A percentile compares a stretch with the other conserved stretches of the same genome.
These are phyloP conservation scores for Groenewaldozyma tartarivorans DNA, from an alignment of 805 yeast genomes.

Conservation along the genomic window DNA sequence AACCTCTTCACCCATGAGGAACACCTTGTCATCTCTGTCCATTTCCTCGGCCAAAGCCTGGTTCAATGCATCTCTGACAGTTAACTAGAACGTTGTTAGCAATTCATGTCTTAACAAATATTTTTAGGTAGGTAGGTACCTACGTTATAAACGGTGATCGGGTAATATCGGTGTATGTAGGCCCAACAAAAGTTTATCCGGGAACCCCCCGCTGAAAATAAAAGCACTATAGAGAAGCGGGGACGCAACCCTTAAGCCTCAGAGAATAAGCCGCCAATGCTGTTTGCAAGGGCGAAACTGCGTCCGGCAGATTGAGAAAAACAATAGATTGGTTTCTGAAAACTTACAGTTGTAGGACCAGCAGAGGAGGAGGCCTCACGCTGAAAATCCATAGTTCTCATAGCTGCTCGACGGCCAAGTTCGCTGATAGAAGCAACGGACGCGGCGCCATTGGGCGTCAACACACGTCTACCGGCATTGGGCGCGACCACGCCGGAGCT, in stretches of 20 bases:
- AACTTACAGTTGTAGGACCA: constrained; percentile 24
- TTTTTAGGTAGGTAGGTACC: too few relatives aligned
- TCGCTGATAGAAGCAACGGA: not conserved
- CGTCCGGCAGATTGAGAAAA: not conserved
- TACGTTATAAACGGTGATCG: too few relatives aligned
- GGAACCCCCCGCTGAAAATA: too few relatives aligned
- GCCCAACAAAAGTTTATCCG: not conserved
- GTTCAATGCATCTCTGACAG: constrained; percentile 96
- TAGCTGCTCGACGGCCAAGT: constrained; percentile 23
- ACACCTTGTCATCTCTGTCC: constrained; percentile 90
- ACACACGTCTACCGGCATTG: not conserved
- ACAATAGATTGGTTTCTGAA: not conserved
- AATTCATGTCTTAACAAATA: too few relatives aligned
- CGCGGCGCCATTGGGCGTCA: not conserved
- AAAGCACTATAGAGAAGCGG: too few relatives aligned
- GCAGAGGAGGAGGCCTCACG: constrained; percentile 23
- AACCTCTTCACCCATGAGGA: constrained; percentile 97
- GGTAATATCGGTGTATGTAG: not conserved
- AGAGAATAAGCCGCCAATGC: not conserved
- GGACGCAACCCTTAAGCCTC: too few relatives aligned
- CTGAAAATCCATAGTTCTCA: constrained; percentile 23
- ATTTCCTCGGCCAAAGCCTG: constrained; percentile 93
- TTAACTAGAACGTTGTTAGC: constrained; percentile 34
- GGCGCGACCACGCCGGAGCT: not conserved
- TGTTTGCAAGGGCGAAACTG: not conserved